Conservation (phyloP, 108 stramenopile species). For the Nitzschia putrida region DNA sequence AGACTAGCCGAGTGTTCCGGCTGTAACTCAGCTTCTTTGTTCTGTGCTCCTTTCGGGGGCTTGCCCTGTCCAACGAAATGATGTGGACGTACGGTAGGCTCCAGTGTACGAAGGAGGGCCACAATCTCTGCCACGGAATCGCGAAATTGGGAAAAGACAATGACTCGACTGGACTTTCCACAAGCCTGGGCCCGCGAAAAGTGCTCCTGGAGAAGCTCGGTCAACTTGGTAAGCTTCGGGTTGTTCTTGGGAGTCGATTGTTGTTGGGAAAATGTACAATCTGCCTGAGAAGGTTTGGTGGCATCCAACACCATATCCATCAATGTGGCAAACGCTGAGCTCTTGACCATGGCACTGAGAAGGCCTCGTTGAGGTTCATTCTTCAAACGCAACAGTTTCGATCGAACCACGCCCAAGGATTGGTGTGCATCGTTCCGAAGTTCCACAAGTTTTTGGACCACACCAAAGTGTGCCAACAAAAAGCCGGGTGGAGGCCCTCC, state of each 20-base stretch:
- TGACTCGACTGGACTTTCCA: constrained; percentile 65
- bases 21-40: background rate
- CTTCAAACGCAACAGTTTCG: constrained; percentile 44
- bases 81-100: constrained; percentile 57
- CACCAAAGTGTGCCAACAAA: constrained; percentile 33
- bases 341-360: constrained; percentile 37
- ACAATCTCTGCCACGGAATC: constrained; percentile 81
- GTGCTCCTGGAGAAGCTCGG: constrained; percentile 76
- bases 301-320: constrained; percentile 43
- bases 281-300: constrained; percentile 19
- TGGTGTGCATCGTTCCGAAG: constrained; percentile 48
- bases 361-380: constrained; percentile 31
- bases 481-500: constrained; percentile 26
- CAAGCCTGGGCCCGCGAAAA: constrained; percentile 62
- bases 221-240: constrained; percentile 80
- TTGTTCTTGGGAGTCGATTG: constrained; percentile 19
- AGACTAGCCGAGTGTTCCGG: constrained; percentile 1
- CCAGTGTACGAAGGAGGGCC: constrained; percentile 30
- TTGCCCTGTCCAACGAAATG: constrained; percentile 85
- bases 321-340: constrained; percentile 46
- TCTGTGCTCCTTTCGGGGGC: constrained; percentile 20
- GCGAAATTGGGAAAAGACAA: constrained; percentile 89
- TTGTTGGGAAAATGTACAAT: constrained; percentile 12
- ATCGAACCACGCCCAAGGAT: constrained; percentile 54
- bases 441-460: constrained; percentile 47